phyloP scores from a whole-genome alignment of 169 alveolate genomes.

The Theileria parva region DNA sequence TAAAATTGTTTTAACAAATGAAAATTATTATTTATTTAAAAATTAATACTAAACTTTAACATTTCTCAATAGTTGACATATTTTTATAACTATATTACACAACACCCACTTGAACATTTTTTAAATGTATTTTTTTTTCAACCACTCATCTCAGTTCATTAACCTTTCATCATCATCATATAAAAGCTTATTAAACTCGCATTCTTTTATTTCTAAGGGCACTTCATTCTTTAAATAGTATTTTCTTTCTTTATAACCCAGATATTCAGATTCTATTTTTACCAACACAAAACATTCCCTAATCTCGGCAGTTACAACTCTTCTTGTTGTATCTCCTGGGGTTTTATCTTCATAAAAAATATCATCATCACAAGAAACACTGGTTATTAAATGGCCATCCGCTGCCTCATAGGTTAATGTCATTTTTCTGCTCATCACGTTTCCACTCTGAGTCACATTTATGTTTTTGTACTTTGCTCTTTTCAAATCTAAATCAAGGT shows the following conservation, averaged over 20 bases:
- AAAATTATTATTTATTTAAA: too few species aligned
- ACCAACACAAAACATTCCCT: not conserved
- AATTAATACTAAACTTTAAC: not conserved
- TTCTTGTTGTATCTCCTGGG: not conserved
- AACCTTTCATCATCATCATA: not conserved
- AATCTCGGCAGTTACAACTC: not conserved
- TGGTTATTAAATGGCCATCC: not conserved
- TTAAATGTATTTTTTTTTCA: not conserved
- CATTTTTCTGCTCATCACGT: not conserved
- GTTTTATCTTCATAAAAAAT: not conserved
- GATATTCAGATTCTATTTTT: not conserved
- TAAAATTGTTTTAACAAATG: not conserved
- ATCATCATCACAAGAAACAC: not conserved
- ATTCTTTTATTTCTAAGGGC: not conserved
- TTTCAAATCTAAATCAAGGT: not conserved
- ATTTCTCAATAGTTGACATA: not conserved
- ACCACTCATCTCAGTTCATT: not conserved
- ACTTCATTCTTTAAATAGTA: not conserved
- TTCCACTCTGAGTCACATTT: not conserved
- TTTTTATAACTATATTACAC: not conserved
- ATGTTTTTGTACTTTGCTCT: not conserved
- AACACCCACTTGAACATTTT: not conserved
- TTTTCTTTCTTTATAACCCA: not conserved
- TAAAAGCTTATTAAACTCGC: not conserved
- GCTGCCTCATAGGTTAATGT: not conserved